Conservation (phyloP, 352 stramenopile species). For the Phytophthora tentaculata region DNA sequence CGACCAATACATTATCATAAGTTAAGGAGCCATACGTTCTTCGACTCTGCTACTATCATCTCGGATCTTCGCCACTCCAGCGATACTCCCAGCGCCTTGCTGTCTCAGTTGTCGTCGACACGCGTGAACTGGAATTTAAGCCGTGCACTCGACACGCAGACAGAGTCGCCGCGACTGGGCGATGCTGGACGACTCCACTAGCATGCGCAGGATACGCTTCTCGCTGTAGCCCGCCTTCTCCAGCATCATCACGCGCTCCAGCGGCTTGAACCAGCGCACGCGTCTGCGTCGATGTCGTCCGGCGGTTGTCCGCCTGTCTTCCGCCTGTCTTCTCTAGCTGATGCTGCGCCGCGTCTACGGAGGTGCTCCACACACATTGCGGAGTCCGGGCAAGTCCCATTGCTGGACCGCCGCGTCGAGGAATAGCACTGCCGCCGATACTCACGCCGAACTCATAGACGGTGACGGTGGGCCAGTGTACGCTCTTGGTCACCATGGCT, state of each 20-base stretch:
- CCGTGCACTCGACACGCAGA: constrained; percentile 7
- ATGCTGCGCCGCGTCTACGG: constrained; percentile 43
- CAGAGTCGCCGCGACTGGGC: constrained; percentile 56
- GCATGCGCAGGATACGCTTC: constrained; percentile 62
- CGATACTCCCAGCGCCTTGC: not conserved
- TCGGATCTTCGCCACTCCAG: not conserved
- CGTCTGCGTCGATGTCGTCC: constrained; percentile 4
- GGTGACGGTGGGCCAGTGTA: constrained; percentile 62
- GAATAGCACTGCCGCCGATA: constrained; percentile 56
- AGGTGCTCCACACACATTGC: constrained; percentile 51
- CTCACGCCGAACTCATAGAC: constrained; percentile 71
- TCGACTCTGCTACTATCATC: not conserved
- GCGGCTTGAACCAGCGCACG: constrained; percentile 67
- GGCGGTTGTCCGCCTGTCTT: not conserved
- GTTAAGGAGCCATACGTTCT: constrained; percentile 6
- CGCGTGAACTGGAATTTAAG: constrained; percentile 42
- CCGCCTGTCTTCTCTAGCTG: constrained; percentile 16
- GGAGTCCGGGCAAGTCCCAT: constrained; percentile 53
- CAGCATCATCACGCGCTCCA: constrained; percentile 62
- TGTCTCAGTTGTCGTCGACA: not conserved
- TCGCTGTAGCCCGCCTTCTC: constrained; percentile 64
- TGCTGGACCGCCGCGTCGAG: constrained; percentile 52
- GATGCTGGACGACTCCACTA: constrained; percentile 69
- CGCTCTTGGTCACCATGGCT: constrained; percentile 40
- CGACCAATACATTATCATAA: constrained; percentile 17